Percentiles rank a stretch among this genome's conserved stretches.
Conservation (phyloP, 139 green algal genomes). For the Haematococcus sp. region DNA sequence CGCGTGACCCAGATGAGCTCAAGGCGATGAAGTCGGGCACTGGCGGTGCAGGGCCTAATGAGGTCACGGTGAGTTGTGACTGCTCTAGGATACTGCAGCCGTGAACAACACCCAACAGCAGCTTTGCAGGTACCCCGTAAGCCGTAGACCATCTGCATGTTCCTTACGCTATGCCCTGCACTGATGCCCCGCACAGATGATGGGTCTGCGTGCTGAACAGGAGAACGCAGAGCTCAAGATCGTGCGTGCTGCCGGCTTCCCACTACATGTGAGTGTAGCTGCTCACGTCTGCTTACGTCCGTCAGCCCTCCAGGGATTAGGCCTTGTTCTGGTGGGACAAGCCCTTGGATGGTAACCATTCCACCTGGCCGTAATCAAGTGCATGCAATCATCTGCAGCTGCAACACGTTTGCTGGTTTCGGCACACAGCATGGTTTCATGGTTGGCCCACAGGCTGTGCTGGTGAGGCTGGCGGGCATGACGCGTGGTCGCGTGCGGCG, state of each 20-base stretch:
- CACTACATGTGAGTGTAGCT: slow-evolving; percentile 19
- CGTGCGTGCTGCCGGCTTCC: slow-evolving; percentile 23
- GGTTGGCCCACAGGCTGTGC: too few relatives aligned
- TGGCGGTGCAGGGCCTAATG: background rate
- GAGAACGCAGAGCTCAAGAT: slow-evolving; percentile 14
- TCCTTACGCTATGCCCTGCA: background rate
- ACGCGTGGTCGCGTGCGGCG: slow-evolving; percentile 16
- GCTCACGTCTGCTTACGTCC: background rate
- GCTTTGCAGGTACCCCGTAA: background rate
- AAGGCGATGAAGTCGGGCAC: background rate
- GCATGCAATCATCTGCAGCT: background rate
- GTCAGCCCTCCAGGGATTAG: too few relatives aligned
- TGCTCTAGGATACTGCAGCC: background rate
- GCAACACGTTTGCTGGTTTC: too few relatives aligned
- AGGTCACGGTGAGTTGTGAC: background rate
- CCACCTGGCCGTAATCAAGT: background rate
- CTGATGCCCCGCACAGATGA: slow-evolving; percentile 16
- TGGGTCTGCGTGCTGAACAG: slow-evolving; percentile 15
- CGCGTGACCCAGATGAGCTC: slow-evolving; percentile 6
- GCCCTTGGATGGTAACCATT: background rate
- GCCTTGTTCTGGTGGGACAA: too few relatives aligned
- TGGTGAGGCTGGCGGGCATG: slow-evolving; percentile 15
- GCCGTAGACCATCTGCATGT: background rate
- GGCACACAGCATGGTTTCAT: background rate
- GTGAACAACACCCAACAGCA: background rate